Evolutionary conservation across 1,284 basidiomycete genomes (phyloP).

Genomic region (Tilletia horrida): DNA sequence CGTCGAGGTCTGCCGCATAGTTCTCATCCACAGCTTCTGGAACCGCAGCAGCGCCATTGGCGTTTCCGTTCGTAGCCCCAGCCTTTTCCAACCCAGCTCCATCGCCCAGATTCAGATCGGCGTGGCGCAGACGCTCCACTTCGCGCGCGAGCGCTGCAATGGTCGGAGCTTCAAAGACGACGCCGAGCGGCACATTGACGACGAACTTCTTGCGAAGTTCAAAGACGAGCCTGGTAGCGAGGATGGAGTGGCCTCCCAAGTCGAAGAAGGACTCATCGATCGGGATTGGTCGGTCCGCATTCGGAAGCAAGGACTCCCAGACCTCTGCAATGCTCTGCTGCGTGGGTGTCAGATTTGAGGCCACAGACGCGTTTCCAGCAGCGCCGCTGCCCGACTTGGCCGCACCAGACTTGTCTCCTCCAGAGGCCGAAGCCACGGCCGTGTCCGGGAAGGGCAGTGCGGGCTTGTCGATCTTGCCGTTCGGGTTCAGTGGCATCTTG

Average conservation of each 20-base stretch:
- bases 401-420: slow-evolving; percentile 33
- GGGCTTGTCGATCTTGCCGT: slow-evolving; percentile 98
- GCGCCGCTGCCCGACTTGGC: slow-evolving; percentile 22
- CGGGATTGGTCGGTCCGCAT: slow-evolving; percentile 72
- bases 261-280: slow-evolving; percentile 97
- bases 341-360: slow-evolving; percentile 63
- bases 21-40: slow-evolving; percentile 56
- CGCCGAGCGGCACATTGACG: slow-evolving; percentile 82
- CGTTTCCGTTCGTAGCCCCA: slow-evolving; percentile 9
- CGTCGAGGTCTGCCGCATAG: slow-evolving; percentile 78
- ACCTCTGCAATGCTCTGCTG: slow-evolving; percentile 71
- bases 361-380: slow-evolving; percentile 31
- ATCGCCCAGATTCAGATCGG: slow-evolving; percentile 72
- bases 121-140: slow-evolving; percentile 72
- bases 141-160: slow-evolving; percentile 75
- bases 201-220: slow-evolving; percentile 91
- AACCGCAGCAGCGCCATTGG: slow-evolving; percentile 36
- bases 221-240: slow-evolving; percentile 94
- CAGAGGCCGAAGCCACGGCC: slow-evolving; percentile 62
- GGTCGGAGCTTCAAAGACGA: slow-evolving; percentile 90
- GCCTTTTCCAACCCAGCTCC: slow-evolving; percentile 38
- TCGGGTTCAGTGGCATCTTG: slow-evolving; percentile 96
- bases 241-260: slow-evolving; percentile 94
- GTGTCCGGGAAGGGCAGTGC: slow-evolving; percentile 98
- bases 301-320: slow-evolving; percentile 82